Evolutionary conservation across 2,329 filamentous ascomycete genomes (phyloP).

Genomic region (Aspergillus sp.): DNA sequence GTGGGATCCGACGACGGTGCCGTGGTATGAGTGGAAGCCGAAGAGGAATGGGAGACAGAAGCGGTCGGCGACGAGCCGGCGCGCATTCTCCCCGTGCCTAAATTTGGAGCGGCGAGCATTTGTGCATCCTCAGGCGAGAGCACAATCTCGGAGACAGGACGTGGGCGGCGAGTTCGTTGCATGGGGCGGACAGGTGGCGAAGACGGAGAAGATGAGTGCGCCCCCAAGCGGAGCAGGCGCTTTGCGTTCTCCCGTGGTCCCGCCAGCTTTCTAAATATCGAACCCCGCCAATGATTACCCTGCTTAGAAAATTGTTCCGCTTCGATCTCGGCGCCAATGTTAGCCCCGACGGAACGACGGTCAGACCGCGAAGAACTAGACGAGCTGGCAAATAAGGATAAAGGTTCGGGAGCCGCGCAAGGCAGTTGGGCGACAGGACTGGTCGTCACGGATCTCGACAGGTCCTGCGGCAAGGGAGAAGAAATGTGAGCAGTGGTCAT

Average conservation of each 20-base stretch:
- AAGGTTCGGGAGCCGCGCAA: conserved; percentile 20
- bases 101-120: conserved; percentile 26
- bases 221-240: conserved; percentile 44
- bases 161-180: conserved; percentile 25
- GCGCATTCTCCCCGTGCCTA: conserved; percentile 24
- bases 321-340: conserved; percentile 19
- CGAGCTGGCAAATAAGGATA: conserved; percentile 23
- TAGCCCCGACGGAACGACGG: conserved; percentile 19
- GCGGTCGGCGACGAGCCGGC: conserved; percentile 10
- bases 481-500: conserved; percentile 34
- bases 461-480: conserved; percentile 27
- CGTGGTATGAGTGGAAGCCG: conserved; percentile 23
- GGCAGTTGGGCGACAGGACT: conserved; percentile 19
- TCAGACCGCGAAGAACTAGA: conserved; percentile 26
- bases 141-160: conserved; percentile 38
- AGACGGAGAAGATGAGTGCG: conserved; percentile 21
- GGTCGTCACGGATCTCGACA: conserved; percentile 25
- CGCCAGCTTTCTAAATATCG: conserved; percentile 43
- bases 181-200: conserved; percentile 26
- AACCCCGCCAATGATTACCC: conserved; percentile 22
- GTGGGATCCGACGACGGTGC: conserved; percentile 26
- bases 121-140: conserved; percentile 33
- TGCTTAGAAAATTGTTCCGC: conserved; percentile 27
- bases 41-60: conserved; percentile 20
- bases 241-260: conserved; percentile 48